Evolutionary conservation across 1,284 basidiomycete genomes (phyloP), one percentile per base, ranked within the genome.

Genomic region (Trametes hirsuta): DNA sequence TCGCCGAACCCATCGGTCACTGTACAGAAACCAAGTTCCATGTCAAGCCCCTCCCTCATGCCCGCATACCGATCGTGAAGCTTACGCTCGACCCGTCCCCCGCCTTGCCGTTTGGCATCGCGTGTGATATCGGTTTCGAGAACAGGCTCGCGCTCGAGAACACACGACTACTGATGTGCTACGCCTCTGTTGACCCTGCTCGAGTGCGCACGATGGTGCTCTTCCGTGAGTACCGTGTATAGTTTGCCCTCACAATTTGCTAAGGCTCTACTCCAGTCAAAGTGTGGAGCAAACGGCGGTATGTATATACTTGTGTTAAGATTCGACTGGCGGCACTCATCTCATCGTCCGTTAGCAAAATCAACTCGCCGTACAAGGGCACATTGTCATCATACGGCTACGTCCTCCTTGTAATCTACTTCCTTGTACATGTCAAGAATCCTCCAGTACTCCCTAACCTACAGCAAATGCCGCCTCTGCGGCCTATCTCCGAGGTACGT

Each of bases 41-140:
- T 71, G 95, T 99, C 77, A 98, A 98, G 77, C 92, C 95, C 12
- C 81, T 99, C 39, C 96, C 97, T 5, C 93, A 97, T 77, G 97
- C 97, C 15, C 90, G 97, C 68, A 98, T 99, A 81, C 97, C 97
- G 24, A 99, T 99, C 75, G 95, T 99, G 74, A 99, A 99, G 79
- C 84, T 99, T 59, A 95, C 91, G 44, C 85, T 98, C 53, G 89
- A 95, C 68, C 92, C 96, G 15, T 96, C 94, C 0, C 88, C 89
- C 14, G 94, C 94, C 2, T 80, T 97, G 8, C 95, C 94, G 2
- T 87, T 90, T 49, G 94, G 93, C 70, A 93, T 99, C 68, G 91
- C 95, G 18, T 98, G 97, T 75, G 97, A 99, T 76, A 99, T 99
- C 68, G 97, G 97, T 30, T 98, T 99, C 68, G 97, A 98, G 80